Base-by-base conservation (phyloP, 768 basidiomycete genomes). In the Hygrophorus pudorinus region DNA sequence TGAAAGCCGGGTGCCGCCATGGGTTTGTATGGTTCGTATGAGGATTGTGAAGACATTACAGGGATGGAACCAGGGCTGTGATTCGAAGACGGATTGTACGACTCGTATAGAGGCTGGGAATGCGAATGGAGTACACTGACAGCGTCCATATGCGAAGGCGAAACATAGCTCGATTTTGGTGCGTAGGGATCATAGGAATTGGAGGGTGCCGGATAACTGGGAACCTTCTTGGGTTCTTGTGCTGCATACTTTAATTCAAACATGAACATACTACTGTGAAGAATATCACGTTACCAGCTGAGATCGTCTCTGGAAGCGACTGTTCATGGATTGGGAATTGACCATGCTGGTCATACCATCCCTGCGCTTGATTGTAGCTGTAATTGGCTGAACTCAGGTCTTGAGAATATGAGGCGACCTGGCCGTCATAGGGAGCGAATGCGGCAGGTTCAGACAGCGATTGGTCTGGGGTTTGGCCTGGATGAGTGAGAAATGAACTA, bases 171-270 rank as follows among this genome's bases (percentile, higher is more conserved):
- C 3, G 60, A 38, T 8, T 56, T 39, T 7, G 65, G 59, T 20
- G 59, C 65, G 53, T 70, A 72, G 41, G 65, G 59, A 47, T 67
- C 63, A 46, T 66, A 60, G 30, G 49, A 13, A 27, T 46, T 49
- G 31, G 44, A 43, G 13, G 50, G 16, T 48, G 47, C 18, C 30
- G 48, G 24, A 44, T 49, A 48, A 34, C 36, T 24, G 20, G 8
- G 42, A 17, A 48, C 16, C 12, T 17, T 18, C 12, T 11, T 9
- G 29, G 29, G 43, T 28, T 35, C 18, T 35, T 33, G 43, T 14
- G 12, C 24, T 33, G n/a, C 6, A 10, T 28, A 38, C 11, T 32
- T 34, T 30, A 20, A 11, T 20, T 14, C 17, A 28, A 29, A n/a
- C 10, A 12, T n/a, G 3, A 10, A 13, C n/a, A 10, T 7, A 32